Evolutionary conservation across 2,329 filamentous ascomycete genomes (phyloP).

Genomic region (Pyrenophora teres): DNA sequence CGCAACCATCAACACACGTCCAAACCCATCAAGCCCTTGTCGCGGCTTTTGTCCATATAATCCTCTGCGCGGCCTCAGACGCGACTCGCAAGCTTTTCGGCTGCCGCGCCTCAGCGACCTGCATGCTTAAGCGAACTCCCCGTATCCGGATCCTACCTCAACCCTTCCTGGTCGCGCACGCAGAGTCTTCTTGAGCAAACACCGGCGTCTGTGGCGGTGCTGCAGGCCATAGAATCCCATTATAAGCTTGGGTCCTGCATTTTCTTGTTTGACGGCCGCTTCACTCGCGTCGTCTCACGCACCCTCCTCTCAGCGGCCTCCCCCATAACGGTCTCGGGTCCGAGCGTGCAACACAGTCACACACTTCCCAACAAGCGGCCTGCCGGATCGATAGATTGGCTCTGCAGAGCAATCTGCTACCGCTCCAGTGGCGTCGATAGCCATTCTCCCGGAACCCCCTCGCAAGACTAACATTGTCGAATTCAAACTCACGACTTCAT

Average conservation of each 20-base stretch:
- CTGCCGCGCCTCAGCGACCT: not conserved
- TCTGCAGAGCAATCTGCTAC: not conserved
- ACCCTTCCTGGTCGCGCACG: constrained; percentile 5
- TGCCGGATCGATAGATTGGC: constrained; percentile 4
- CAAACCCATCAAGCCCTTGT: constrained; percentile 1
- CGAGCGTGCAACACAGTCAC: not conserved
- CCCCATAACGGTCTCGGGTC: not conserved
- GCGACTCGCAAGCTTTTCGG: constrained; percentile 1
- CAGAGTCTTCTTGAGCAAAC: constrained; percentile 10
- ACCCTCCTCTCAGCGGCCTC: constrained; percentile 4
- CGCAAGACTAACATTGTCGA: not conserved
- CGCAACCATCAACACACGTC: constrained; percentile 2
- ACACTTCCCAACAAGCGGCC: not conserved
- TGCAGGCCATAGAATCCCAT: constrained; percentile 12
- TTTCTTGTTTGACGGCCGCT: constrained; percentile 7
- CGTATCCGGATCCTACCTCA: not conserved
- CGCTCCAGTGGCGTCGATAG: not conserved
- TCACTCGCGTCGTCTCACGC: constrained; percentile 6
- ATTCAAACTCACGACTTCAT: not conserved
- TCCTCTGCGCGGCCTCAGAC: not conserved
- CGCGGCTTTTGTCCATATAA: constrained; percentile 1
- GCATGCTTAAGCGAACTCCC: constrained; percentile 7
- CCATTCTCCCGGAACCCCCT: not conserved
- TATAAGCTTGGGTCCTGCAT: constrained; percentile 7
- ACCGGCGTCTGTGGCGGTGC: constrained; percentile 19